Evolutionary conservation across 1,139 yeast species (phyloP).

Genomic region (Saccharomyces hybrid): DNA sequence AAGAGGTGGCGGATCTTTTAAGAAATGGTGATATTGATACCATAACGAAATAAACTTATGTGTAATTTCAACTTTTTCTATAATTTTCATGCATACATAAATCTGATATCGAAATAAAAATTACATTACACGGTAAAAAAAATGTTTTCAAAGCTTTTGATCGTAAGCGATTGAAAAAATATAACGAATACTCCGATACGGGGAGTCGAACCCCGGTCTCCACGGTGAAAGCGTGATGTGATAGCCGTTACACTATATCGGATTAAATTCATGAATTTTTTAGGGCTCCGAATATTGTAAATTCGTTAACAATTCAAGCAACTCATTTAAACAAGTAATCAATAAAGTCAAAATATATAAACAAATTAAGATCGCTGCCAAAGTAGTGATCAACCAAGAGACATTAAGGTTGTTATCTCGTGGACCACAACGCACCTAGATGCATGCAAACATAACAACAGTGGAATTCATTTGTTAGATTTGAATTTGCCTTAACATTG

Average conservation of each 20-base stretch:
- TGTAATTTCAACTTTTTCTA: neutral
- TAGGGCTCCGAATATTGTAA: neutral
- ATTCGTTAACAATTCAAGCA: neutral
- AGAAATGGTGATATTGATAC: neutral
- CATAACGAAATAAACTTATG: neutral
- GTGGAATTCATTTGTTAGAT: too few species aligned
- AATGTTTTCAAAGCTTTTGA: neutral
- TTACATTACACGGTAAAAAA: neutral
- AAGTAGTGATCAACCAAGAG: too few species aligned
- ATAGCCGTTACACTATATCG: slow-evolving; percentile 15
- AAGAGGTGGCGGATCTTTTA: neutral
- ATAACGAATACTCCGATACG: slow-evolving; percentile 12
- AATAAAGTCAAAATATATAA: too few species aligned
- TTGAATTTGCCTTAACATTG: too few species aligned
- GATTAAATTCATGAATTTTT: neutral
- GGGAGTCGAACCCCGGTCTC: slow-evolving; percentile 31
- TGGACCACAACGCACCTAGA: too few species aligned
- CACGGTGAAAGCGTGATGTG: slow-evolving; percentile 29
- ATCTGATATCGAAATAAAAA: neutral
- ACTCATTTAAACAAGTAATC: too few species aligned
- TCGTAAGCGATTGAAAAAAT: neutral
- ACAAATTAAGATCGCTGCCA: too few species aligned
- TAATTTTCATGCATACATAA: neutral
- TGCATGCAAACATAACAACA: too few species aligned
- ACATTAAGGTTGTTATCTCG: too few species aligned